Evolutionary conservation across 1,284 basidiomycete species (phyloP).

Genomic region (Wolfiporia cocos): DNA sequence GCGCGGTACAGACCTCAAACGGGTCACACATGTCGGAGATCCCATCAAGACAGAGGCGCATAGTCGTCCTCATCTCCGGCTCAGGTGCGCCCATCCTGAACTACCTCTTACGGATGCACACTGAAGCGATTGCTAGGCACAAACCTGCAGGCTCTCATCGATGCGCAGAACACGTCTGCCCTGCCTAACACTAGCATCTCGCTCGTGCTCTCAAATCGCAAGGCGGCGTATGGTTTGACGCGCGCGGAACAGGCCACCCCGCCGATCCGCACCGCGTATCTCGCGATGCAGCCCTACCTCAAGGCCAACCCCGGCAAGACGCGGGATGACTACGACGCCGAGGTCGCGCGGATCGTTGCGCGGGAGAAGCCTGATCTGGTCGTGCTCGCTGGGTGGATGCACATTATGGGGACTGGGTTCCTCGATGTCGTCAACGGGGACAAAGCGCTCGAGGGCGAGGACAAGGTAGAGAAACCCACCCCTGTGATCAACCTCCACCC

Average conservation of each 20-base stretch:
- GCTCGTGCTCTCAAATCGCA: conserved; percentile 89
- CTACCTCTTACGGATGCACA: neutral
- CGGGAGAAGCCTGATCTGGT: conserved; percentile 73
- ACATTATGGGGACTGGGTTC: conserved; percentile 66
- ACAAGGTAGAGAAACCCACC: conserved; percentile 39
- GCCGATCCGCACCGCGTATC: conserved; percentile 79
- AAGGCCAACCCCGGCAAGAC: conserved; percentile 72
- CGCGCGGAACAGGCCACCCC: conserved; percentile 69
- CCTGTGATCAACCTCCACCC: conserved; percentile 97
- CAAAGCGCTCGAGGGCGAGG: conserved; percentile 26
- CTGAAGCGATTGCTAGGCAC: conserved; percentile 51
- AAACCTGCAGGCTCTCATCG: conserved; percentile 94
- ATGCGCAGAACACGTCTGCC: conserved; percentile 65
- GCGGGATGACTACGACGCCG: conserved; percentile 82
- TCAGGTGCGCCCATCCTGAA: conserved; percentile 56
- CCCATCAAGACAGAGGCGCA: conserved; percentile 25
- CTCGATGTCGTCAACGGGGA: conserved; percentile 45
- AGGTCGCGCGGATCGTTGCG: conserved; percentile 74
- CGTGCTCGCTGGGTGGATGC: conserved; percentile 98
- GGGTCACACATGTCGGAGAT: conserved; percentile 14
- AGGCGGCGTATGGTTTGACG: conserved; percentile 84
- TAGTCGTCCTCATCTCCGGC: conserved; percentile 75
- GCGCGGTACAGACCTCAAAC: too few species aligned
- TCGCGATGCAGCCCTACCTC: conserved; percentile 83
- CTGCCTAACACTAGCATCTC: conserved; percentile 70